Conservation (phyloP, 2,329 filamentous ascomycete species). For the Neofusicoccum ribis region DNA sequence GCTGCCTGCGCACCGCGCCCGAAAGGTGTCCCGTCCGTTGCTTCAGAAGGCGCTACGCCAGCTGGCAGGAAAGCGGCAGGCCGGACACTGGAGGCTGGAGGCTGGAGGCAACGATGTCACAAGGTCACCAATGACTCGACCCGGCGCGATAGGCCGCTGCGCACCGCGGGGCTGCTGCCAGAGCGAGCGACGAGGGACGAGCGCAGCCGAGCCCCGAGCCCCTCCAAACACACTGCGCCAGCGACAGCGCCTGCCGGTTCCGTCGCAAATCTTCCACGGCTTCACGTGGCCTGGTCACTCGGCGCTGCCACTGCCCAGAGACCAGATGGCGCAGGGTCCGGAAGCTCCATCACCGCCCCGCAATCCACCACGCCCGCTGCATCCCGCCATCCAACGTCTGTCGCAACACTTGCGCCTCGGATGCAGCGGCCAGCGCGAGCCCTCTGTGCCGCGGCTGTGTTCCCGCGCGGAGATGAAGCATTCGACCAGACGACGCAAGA, state of each 20-base stretch:
- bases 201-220: neutral
- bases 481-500: too few relatives aligned
- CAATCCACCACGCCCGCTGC: neutral
- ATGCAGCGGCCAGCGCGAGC: too few relatives aligned
- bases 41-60: neutral
- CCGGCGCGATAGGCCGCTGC: neutral
- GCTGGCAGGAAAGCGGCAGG: neutral
- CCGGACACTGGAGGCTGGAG: too few relatives aligned
- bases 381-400: too few relatives aligned
- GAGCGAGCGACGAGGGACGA: neutral
- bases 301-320: too few relatives aligned
- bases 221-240: neutral
- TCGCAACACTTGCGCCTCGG: too few relatives aligned
- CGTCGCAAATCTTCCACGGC: neutral
- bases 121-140: constrained; percentile 3
- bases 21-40: neutral
- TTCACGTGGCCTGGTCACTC: neutral
- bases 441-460: too few relatives aligned
- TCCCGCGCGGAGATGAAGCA: too few relatives aligned
- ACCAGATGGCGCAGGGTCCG: neutral
- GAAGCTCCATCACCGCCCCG: neutral
- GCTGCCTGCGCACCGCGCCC: constrained; percentile 11
- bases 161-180: neutral
- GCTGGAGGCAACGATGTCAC: constrained; percentile 9
- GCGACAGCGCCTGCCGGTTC: neutral